These are phyloP conservation scores for Hypsizygus marmoreus DNA, from an alignment of 768 basidiomycete genomes.

Conservation along the genomic window DNA sequence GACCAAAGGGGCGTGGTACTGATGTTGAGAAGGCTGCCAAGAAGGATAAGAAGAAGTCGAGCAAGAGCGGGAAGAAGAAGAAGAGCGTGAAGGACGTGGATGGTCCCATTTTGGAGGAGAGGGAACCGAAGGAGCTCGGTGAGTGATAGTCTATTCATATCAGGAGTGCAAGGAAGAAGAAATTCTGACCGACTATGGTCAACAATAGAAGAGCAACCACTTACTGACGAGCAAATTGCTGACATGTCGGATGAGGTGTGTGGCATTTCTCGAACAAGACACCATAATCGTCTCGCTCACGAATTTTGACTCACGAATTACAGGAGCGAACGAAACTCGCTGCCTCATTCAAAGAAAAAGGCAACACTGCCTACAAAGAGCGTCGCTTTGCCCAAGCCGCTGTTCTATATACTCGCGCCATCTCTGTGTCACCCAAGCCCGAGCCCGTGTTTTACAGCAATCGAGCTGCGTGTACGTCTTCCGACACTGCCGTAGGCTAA, in stretches of 20 bases:
- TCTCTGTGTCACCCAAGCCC: conserved; percentile 70
- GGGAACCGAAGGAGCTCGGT: conserved; percentile 40
- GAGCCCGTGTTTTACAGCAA: conserved; percentile 97
- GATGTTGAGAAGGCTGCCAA: conserved; percentile 51
- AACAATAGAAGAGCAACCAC: conserved; percentile 37
- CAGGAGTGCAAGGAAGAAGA: too few species aligned
- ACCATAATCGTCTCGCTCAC: conserved; percentile 1
- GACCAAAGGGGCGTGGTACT: conserved; percentile 26
- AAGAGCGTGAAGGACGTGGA: conserved; percentile 57
- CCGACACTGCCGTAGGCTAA: not conserved
- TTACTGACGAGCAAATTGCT: conserved; percentile 57
- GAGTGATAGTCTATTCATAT: too few species aligned
- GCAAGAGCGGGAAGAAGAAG: conserved; percentile 57
- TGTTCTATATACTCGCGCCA: conserved; percentile 73
- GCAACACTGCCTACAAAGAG: conserved; percentile 69
- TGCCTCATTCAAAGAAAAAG: conserved; percentile 65
- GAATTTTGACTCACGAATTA: conserved; percentile 8
- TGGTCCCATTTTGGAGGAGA: conserved; percentile 82
- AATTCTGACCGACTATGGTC: conserved; percentile 18
- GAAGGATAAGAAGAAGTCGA: conserved; percentile 47
- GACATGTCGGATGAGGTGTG: conserved; percentile 60
- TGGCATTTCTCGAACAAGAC: conserved; percentile 21
- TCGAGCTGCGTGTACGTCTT: conserved; percentile 85
- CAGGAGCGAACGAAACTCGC: conserved; percentile 70
- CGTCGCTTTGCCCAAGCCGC: conserved; percentile 62